phyloP scores from a whole-genome alignment of 2,329 filamentous ascomycete species.

The Pseudopithomyces chartarum region DNA sequence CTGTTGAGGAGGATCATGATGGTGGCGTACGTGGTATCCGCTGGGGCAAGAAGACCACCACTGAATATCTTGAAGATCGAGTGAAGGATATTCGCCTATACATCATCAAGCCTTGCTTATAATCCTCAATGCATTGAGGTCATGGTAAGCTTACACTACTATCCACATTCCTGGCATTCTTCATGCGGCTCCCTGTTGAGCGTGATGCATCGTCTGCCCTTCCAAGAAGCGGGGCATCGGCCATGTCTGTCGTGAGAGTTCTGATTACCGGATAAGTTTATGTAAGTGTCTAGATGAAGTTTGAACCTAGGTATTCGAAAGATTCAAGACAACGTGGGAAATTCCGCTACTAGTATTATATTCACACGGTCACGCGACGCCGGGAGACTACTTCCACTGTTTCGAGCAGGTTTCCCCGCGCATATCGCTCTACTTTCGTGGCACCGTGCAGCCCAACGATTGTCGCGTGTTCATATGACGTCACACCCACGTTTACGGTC shows the following conservation, averaged over 20 bases:
- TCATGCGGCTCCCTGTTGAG: constrained; percentile 4
- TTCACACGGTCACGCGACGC: background rate
- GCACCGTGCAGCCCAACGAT: background rate
- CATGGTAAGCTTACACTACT: background rate
- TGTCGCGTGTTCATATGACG: background rate
- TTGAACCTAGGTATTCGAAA: background rate
- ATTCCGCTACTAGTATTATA: background rate
- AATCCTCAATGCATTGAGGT: too few relatives aligned
- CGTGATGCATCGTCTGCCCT: constrained; percentile 4
- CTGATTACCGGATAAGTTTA: background rate
- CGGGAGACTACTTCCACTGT: too few relatives aligned
- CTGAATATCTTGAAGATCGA: constrained; percentile 12
- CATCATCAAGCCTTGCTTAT: background rate
- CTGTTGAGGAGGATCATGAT: constrained; percentile 12
- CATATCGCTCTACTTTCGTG: constrained; percentile 6
- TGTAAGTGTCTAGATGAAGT: background rate
- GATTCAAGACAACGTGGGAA: background rate
- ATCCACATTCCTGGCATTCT: constrained; percentile 9
- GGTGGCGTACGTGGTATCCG: constrained; percentile 13
- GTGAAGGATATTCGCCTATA: constrained; percentile 3
- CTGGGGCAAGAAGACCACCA: constrained; percentile 9
- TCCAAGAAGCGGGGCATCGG: constrained; percentile 11
- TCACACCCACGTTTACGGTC: background rate
- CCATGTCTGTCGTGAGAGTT: background rate
- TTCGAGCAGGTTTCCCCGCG: background rate